A percentile compares a stretch with the other conserved stretches of the same genome.
Conservation (phyloP, 805 yeast species). For the Tetrapisispora taiwanensis region DNA sequence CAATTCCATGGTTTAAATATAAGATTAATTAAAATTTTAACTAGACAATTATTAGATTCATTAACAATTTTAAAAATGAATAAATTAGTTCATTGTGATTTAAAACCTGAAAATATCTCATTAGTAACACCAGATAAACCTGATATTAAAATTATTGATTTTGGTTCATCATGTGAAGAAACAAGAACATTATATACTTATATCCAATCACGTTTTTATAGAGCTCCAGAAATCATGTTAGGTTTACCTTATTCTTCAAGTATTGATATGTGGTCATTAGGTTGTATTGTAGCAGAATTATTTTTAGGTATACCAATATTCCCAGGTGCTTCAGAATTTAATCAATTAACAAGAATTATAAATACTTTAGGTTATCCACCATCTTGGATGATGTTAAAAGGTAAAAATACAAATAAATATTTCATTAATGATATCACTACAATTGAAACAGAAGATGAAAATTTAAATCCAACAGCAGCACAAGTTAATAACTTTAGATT, state of each 20-base stretch:
- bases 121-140: slow-evolving; percentile 63
- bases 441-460: slow-evolving; percentile 1
- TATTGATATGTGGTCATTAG: slow-evolving; percentile 96
- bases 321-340: slow-evolving; percentile 91
- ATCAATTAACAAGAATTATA: slow-evolving; percentile 74
- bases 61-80: slow-evolving; percentile 70
- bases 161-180: slow-evolving; percentile 92
- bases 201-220: slow-evolving; percentile 83
- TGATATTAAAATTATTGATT: slow-evolving; percentile 85
- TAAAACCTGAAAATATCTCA: slow-evolving; percentile 91
- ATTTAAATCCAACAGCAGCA: slow-evolving; percentile 5
- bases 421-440: slow-evolving; percentile 12
- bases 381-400: slow-evolving; percentile 94
- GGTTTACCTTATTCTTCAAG: slow-evolving; percentile 89
- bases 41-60: slow-evolving; percentile 75
- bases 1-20: slow-evolving; percentile 85
- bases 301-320: slow-evolving; percentile 86
- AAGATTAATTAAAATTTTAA: slow-evolving; percentile 64
- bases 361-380: slow-evolving; percentile 84
- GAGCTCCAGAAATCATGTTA: slow-evolving; percentile 88
- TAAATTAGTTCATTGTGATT: slow-evolving; percentile 87
- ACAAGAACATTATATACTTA: slow-evolving; percentile 82
- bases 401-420: slow-evolving; percentile 68
- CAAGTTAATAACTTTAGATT: slow-evolving; percentile 26
- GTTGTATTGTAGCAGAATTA: slow-evolving; percentile 84